These are phyloP conservation scores for Populus davidiana DNA, from an alignment of 345 rosid genomes.

Conservation along the genomic window DNA sequence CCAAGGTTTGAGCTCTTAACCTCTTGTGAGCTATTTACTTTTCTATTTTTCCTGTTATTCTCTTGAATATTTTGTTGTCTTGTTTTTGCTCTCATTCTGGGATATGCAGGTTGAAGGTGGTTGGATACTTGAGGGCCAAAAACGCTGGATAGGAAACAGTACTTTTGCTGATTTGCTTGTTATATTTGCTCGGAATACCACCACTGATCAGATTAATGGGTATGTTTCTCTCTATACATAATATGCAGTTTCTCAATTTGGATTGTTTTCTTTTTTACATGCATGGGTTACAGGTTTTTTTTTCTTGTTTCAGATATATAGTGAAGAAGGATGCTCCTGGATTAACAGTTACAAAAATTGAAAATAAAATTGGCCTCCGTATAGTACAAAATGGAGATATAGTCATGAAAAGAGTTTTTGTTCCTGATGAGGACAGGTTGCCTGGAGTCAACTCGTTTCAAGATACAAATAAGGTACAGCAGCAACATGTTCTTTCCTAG, in stretches of 20 bases:
- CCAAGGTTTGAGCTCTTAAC: constrained; percentile 50
- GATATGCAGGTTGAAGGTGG: constrained; percentile 73
- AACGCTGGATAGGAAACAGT: constrained; percentile 98
- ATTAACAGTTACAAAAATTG: constrained; percentile 72
- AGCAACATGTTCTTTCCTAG: constrained; percentile 3
- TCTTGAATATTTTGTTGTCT: constrained; percentile 7
- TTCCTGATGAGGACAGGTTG: constrained; percentile 81
- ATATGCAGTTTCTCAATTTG: background rate
- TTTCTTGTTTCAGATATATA: constrained; percentile 57
- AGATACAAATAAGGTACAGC: constrained; percentile 79
- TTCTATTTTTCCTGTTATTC: constrained; percentile 1
- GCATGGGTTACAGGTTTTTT: background rate
- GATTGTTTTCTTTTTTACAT: background rate
- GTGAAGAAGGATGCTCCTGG: constrained; percentile 95
- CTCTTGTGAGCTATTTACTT: background rate
- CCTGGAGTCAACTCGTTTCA: constrained; percentile 88
- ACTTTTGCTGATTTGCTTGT: constrained; percentile 89
- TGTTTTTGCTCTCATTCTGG: constrained; percentile 7
- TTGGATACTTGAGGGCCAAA: constrained; percentile 86
- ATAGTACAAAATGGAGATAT: constrained; percentile 98
- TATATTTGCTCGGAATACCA: constrained; percentile 72
- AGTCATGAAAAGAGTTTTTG: constrained; percentile 65
- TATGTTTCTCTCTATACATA: constrained; percentile 20
- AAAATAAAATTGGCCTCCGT: constrained; percentile 87
- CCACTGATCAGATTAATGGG: constrained; percentile 92